Evolutionary conservation across 108 stramenopile species (phyloP).

Genomic region (Skeletonema potamos): DNA sequence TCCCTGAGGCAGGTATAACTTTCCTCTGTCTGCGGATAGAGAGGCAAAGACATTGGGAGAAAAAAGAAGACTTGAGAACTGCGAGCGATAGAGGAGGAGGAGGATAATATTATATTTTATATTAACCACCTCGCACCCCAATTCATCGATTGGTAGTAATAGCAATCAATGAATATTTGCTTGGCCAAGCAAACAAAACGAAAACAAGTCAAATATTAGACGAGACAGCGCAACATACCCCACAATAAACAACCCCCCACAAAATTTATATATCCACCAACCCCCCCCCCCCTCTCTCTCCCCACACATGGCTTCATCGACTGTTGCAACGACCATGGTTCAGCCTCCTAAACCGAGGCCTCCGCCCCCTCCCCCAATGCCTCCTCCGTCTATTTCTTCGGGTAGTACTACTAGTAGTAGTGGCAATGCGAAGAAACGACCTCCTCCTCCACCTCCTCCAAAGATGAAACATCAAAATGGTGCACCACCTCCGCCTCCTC

Average conservation of each 20-base stretch:
- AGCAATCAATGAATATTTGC: not conserved
- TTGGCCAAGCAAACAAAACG: not conserved
- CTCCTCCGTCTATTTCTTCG: no score
- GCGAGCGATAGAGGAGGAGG: not conserved
- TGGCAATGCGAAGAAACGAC: slow-evolving; percentile 12
- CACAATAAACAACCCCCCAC: not conserved
- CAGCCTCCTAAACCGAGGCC: slow-evolving; percentile 51
- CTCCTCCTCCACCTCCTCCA: slow-evolving; percentile 35
- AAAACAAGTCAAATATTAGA: not conserved
- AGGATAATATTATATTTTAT: no score
- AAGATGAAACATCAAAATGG: no score
- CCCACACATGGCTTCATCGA: slow-evolving; percentile 18
- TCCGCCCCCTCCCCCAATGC: slow-evolving; percentile 19
- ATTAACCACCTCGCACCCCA: no score
- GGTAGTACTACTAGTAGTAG: not conserved
- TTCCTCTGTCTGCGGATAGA: no score
- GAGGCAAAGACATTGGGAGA: no score
- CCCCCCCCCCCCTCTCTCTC: not conserved
- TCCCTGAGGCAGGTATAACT: no score
- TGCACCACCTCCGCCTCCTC: slow-evolving; percentile 41
- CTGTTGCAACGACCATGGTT: slow-evolving; percentile 51
- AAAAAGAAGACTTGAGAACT: no score
- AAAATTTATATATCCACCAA: not conserved
- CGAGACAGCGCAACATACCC: not conserved
- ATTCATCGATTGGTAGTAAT: no score